phyloP scores from a whole-genome alignment of 345 rosid genomes.

The Gossypium sturtianum region DNA sequence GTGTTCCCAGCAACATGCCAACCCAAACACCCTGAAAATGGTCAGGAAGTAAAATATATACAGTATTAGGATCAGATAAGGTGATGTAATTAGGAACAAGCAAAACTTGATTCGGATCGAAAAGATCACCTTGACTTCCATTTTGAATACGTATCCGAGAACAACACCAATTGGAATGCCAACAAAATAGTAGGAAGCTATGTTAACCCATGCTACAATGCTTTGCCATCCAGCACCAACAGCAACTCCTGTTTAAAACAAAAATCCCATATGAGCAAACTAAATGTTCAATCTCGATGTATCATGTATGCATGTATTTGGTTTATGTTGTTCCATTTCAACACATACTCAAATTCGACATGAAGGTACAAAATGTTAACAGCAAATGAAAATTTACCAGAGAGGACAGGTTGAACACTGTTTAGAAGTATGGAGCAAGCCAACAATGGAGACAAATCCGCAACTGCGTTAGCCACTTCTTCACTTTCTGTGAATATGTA shows the following conservation, averaged over 20 bases:
- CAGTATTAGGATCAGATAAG: too few relatives aligned
- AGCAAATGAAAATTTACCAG: conserved; percentile 34
- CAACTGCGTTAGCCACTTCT: conserved; percentile 58
- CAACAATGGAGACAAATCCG: conserved; percentile 61
- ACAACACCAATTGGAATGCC: conserved; percentile 65
- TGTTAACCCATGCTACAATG: conserved; percentile 63
- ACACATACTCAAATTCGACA: neutral
- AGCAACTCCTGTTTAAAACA: conserved; percentile 53
- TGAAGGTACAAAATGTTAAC: neutral
- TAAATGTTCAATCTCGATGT: too few relatives aligned
- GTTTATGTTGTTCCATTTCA: neutral
- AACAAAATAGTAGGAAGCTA: conserved; percentile 62
- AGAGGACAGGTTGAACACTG: conserved; percentile 83
- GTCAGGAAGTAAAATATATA: too few relatives aligned
- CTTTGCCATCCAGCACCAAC: conserved; percentile 84
- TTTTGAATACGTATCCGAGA: conserved; percentile 45
- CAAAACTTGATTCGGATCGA: neutral
- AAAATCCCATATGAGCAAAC: neutral
- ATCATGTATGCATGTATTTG: too few relatives aligned
- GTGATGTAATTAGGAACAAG: too few relatives aligned
- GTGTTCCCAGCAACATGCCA: conserved; percentile 71
- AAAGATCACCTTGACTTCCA: conserved; percentile 55
- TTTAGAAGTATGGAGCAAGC: conserved; percentile 70
- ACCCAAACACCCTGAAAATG: conserved; percentile 66
- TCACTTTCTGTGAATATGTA: conserved; percentile 54